A percentile compares a stretch with the other conserved stretches of the same genome.
These are phyloP conservation scores for Candida maesae DNA, from an alignment of 805 yeast species.

Conservation along the genomic window DNA sequence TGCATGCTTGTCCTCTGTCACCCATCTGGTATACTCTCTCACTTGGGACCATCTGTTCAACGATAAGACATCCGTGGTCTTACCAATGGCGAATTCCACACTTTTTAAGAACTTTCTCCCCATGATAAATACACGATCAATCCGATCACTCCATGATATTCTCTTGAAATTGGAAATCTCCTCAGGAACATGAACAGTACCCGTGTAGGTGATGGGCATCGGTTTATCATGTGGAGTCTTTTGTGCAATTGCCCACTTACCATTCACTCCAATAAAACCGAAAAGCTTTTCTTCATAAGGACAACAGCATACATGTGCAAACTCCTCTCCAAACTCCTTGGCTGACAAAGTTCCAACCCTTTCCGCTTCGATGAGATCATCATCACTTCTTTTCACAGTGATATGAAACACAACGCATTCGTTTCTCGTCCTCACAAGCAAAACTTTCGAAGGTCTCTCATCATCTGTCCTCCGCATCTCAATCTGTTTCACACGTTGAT, in stretches of 20 bases:
- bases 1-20: conserved; percentile 31
- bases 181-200: conserved; percentile 34
- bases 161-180: conserved; percentile 57
- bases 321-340: conserved; percentile 31
- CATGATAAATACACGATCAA: conserved; percentile 31
- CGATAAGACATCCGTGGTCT: conserved; percentile 30
- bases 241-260: conserved; percentile 45
- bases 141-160: conserved; percentile 41
- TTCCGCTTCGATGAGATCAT: conserved; percentile 4
- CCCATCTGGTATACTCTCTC: conserved; percentile 38
- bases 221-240: conserved; percentile 5
- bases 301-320: conserved; percentile 44
- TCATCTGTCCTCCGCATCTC: conserved; percentile 29
- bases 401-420: conserved; percentile 25
- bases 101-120: conserved; percentile 42
- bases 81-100: conserved; percentile 27
- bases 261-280: conserved; percentile 45
- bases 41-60: conserved; percentile 31
- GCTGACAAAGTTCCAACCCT: neutral
- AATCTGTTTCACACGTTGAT: conserved; percentile 40
- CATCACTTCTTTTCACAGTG: too few relatives aligned
- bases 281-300: conserved; percentile 39
- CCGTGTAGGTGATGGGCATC: neutral
- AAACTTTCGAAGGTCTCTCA: conserved; percentile 20
- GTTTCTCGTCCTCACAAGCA: conserved; percentile 37